Base-by-base conservation (phyloP, 176 grass and related monocot genomes). In the Typha latifolia region DNA sequence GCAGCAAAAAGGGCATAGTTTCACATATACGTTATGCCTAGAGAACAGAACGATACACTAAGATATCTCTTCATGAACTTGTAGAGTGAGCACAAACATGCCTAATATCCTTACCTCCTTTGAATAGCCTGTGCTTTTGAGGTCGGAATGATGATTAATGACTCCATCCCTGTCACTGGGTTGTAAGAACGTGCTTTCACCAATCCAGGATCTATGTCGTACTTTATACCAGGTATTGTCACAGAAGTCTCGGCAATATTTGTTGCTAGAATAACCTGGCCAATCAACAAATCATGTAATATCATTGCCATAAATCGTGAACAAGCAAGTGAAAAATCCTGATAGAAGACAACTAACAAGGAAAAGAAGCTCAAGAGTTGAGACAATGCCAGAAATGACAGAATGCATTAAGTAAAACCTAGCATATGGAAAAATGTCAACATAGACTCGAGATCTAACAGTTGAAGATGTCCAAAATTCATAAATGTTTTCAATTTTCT, bases 221-320 rank as follows among this genome's bases (percentile, higher is more conserved):
- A 97, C 74, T 97, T 97, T 64, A 97, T 97, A 61, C 93, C 85
- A 71, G 88, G 76, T 82, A 97, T 97, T 78, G 93, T 97, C 76
- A 97, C 78, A 67, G 88, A 97, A 72, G 88, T 97, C 62, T 97
- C 93, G 6, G 85, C 93, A 82, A 97, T 97, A 87, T 97, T 97
- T 50, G 93, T 97, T 21, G 93, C 88, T 72, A 97, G 74, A 83
- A 97, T 87, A 29, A 97, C 88, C 93, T 92, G 62, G 16, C 4
- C 12, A 72, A 13, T 62, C 3, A 49, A 67, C 15, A 9, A 56
- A 56, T n/a, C 8, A 56, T 16, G 14, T 56, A 16, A 19, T 56
- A 19, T 19, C 52, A 20, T 34, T 5, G 2, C 5, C 52, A 56
- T n/a, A 56, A 56, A 56, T 56, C 52, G n/a, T 56, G 52, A 16